Percentiles rank a stretch among this genome's conserved stretches.
These are phyloP conservation scores for Macrolepiota dolichaula DNA, from an alignment of 768 basidiomycete species.

Conservation along the genomic window DNA sequence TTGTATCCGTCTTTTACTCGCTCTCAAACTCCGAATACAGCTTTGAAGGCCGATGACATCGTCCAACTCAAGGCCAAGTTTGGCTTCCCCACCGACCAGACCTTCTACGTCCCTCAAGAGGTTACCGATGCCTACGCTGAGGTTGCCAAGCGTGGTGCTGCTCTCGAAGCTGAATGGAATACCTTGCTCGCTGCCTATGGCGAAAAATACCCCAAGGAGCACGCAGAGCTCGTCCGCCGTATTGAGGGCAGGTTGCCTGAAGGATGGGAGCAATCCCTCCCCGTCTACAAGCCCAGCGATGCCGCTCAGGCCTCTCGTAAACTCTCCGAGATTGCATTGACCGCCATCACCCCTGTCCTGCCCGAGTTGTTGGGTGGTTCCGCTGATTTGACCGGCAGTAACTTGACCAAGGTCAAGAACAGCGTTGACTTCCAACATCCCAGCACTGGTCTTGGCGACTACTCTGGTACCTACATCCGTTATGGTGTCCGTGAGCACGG, in stretches of 20 bases:
- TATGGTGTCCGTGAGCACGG: conserved; percentile 98
- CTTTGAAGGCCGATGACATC: conserved; percentile 92
- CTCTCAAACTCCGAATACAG: conserved; percentile 32
- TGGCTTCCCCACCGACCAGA: conserved; percentile 73
- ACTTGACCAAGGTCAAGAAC: conserved; percentile 84
- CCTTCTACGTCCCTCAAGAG: conserved; percentile 74
- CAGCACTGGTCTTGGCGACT: conserved; percentile 77
- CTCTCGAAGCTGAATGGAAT: conserved; percentile 74
- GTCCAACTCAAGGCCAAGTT: conserved; percentile 78
- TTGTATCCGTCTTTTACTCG: not conserved
- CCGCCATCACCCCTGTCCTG: conserved; percentile 65
- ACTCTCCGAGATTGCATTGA: conserved; percentile 86
- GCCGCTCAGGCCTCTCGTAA: conserved; percentile 90
- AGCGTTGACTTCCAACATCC: conserved; percentile 92
- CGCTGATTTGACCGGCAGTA: conserved; percentile 89
- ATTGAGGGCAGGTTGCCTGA: conserved; percentile 80
- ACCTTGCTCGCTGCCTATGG: conserved; percentile 63
- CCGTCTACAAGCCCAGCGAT: conserved; percentile 80
- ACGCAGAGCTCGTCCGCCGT: conserved; percentile 83
- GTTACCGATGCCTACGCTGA: conserved; percentile 67
- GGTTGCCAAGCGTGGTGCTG: conserved; percentile 69
- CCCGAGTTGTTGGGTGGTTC: conserved; percentile 90
- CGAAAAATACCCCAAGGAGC: conserved; percentile 77
- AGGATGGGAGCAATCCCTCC: conserved; percentile 83
- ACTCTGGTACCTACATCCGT: conserved; percentile 87